phyloP scores from a whole-genome alignment of 345 rosid species.

The Eucalyptus cloeziana region DNA sequence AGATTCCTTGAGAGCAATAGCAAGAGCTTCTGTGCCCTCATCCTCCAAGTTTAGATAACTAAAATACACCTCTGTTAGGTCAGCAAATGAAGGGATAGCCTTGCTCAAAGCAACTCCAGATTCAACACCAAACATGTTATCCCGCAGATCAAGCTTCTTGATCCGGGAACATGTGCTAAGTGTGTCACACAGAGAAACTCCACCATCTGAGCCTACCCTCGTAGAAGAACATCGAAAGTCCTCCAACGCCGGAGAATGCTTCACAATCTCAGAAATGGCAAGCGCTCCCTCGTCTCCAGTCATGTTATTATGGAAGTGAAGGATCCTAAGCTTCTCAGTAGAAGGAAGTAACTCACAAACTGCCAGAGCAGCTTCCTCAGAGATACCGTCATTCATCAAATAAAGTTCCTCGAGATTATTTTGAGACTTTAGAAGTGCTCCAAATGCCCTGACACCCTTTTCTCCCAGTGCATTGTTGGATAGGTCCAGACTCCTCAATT shows the following conservation, averaged over 20 bases:
- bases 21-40: conserved; percentile 58
- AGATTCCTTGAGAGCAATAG: conserved; percentile 45
- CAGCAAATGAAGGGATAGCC: conserved; percentile 30
- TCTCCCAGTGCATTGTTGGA: conserved; percentile 95
- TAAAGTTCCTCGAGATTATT: conserved; percentile 66
- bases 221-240: conserved; percentile 83
- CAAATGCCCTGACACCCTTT: conserved; percentile 83
- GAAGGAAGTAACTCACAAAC: conserved; percentile 75
- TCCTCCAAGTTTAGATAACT: conserved; percentile 85
- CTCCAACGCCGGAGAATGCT: conserved; percentile 39
- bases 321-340: conserved; percentile 55
- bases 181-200: conserved; percentile 67
- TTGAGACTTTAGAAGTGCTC: conserved; percentile 56
- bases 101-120: conserved; percentile 60
- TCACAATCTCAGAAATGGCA: conserved; percentile 62
- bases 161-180: conserved; percentile 40
- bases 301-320: conserved; percentile 91
- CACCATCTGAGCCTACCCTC: conserved; percentile 73
- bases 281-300: conserved; percentile 81
- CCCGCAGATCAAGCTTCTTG: conserved; percentile 84
- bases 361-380: conserved; percentile 86
- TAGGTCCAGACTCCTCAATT: conserved; percentile 55
- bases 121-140: conserved; percentile 84
- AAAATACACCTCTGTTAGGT: conserved; percentile 60
- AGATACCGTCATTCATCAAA: conserved; percentile 83